Base-by-base conservation (phyloP, 345 rosid species). In the Ceriops tagal region DNA sequence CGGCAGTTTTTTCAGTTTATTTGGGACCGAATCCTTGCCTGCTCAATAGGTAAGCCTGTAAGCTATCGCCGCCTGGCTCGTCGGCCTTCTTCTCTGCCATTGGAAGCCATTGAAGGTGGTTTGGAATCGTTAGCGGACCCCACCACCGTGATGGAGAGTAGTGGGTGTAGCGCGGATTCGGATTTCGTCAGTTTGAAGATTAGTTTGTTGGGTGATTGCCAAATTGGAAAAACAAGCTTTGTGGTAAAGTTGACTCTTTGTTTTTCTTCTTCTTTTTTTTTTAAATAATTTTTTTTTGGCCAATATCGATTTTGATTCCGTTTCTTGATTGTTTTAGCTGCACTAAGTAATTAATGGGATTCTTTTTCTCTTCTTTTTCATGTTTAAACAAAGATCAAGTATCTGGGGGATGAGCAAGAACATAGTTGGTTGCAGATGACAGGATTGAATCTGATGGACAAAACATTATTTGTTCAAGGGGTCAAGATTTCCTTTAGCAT, bases 211-310 rank as follows among this genome's bases (percentile, higher is more conserved):
- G 99, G 97, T 15, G 99, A 95, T 76, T 90, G 92, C 75, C 96
- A 83, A 71, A 88, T 86, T 77, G 99, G 99, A 66, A 95, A 95
- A 65, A 92, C 99, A 18, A 88, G 87, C 83, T 95, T 95, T 74
- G 81, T 90, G 83, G 99, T 95, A 64, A 74, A 84, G 66, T 56
- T 69, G 35, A 16, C 43, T 1, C 24, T 39, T 2, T 10, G 8
- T 27, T 56, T 34, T 49, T 27, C 5, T 24, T 16, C 18, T 59
- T 6, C 28, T 37, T 18, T 65, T 20, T 19, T 2, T 16, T 55
- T 56, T 66, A 28, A 28, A 28, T 28, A 24, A 24, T 2, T 16
- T 53, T 56, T 69, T 66, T 43, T 26, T 43, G 18, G 49, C 19
- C 4, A 4, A 43, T 3, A 13, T 11, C 5, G 15, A 43, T 43